phyloP scores from a whole-genome alignment of 345 rosid species.

The Corchorus capsularis region DNA sequence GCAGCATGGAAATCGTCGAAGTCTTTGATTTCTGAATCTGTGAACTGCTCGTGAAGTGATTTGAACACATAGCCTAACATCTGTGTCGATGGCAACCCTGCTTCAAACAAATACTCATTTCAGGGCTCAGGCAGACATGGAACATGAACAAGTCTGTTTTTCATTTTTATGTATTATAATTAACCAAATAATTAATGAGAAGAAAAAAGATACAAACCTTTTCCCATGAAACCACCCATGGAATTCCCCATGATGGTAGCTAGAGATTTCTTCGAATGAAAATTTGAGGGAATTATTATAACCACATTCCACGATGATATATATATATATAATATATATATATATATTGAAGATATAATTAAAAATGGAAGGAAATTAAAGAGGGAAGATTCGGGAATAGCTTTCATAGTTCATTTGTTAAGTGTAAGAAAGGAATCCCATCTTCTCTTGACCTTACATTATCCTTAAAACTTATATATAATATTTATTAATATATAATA shows the following conservation, averaged over 20 bases:
- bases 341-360: background rate
- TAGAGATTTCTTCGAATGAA: too few relatives aligned
- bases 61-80: constrained; percentile 62
- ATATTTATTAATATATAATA: too few relatives aligned
- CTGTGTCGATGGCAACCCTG: constrained; percentile 60
- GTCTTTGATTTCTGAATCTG: constrained; percentile 45
- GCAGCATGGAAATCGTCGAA: constrained; percentile 73
- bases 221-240: constrained; percentile 62
- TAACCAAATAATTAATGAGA: too few relatives aligned
- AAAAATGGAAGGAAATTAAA: background rate
- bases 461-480: constrained; percentile 2
- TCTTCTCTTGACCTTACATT: background rate
- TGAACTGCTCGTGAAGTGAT: constrained; percentile 61
- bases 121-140: too few relatives aligned
- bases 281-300: too few relatives aligned
- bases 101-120: background rate
- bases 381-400: constrained; percentile 8
- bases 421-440: constrained; percentile 41
- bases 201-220: constrained; percentile 35
- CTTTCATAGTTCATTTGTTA: background rate
- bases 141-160: background rate
- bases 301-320: background rate
- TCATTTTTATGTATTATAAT: too few relatives aligned
- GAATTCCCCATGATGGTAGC: constrained; percentile 52
- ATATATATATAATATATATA: constrained; percentile 9